Evolutionary conservation across 176 grass and related monocot genomes (phyloP).

Genomic region (Tillandsia fasciculata): DNA sequence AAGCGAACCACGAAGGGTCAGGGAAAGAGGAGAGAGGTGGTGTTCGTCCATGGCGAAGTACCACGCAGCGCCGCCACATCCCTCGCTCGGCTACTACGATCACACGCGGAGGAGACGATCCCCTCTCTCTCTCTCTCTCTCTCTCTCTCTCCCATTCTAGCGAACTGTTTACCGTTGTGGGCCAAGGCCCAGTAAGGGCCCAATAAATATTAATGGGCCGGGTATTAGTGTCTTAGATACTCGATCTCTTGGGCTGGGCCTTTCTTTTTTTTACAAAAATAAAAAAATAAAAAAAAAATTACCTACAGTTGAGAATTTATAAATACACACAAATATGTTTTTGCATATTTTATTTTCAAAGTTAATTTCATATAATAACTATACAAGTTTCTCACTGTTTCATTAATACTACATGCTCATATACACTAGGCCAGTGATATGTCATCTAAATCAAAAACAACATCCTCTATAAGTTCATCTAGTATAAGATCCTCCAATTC

Average conservation of each 20-base stretch:
- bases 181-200: neutral
- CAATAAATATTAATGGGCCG: neutral
- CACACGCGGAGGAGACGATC: neutral
- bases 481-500: slow-evolving; percentile 64
- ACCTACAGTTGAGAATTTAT: too few species aligned
- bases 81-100: neutral
- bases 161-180: neutral
- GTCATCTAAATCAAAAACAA: slow-evolving; percentile 45
- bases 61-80: slow-evolving; percentile 27
- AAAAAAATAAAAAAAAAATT: too few species aligned
- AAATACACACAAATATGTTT: too few species aligned
- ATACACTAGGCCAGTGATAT: neutral
- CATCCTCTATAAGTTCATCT: slow-evolving; percentile 69
- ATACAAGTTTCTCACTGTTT: too few species aligned
- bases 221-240: too few species aligned
- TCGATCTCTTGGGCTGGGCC: too few species aligned
- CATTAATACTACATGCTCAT: neutral
- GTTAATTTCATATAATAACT: too few species aligned
- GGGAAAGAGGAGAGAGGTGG: slow-evolving; percentile 4
- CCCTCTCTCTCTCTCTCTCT: neutral
- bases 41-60: slow-evolving; percentile 17
- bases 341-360: too few species aligned
- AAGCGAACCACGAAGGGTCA: slow-evolving; percentile 10
- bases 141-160: too few species aligned
- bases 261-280: too few species aligned